Evolutionary conservation across 768 basidiomycete genomes (phyloP).

Genomic region (Leucocoprinus sp.): DNA sequence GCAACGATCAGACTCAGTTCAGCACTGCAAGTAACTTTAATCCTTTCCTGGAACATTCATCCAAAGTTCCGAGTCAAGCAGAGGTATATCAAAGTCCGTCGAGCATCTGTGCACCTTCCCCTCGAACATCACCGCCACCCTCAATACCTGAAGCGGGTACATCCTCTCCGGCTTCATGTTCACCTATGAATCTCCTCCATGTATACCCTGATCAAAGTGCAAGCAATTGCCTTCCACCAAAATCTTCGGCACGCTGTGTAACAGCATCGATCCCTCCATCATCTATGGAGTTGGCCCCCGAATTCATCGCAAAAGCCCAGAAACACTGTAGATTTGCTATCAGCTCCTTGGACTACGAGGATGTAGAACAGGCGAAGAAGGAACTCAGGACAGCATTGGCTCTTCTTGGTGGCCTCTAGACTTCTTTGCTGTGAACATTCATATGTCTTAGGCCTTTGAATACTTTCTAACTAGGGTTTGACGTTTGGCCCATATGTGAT

Average conservation of each 20-base stretch:
- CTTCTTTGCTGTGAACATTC: not conserved
- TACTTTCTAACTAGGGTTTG: too few species aligned
- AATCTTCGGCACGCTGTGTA: constrained; percentile 15
- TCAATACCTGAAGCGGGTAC: constrained; percentile 4
- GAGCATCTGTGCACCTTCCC: constrained; percentile 12
- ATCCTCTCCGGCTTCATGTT: not conserved
- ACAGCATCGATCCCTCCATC: not conserved
- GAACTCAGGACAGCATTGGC: constrained; percentile 75
- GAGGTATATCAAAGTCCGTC: constrained; percentile 14
- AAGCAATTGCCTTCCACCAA: not conserved
- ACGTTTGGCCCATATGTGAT: too few species aligned
- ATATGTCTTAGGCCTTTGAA: not conserved
- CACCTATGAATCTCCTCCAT: constrained; percentile 8
- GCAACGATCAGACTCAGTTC: constrained; percentile 41
- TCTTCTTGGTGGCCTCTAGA: constrained; percentile 40
- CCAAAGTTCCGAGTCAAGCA: constrained; percentile 15
- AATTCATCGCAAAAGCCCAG: constrained; percentile 67
- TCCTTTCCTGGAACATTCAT: constrained; percentile 15
- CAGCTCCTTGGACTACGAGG: constrained; percentile 94
- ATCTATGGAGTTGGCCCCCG: constrained; percentile 46
- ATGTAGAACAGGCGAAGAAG: constrained; percentile 75
- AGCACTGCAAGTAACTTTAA: constrained; percentile 31
- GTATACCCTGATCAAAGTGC: constrained; percentile 14
- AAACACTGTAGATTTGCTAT: constrained; percentile 92
- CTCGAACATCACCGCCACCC: constrained; percentile 12